A percentile compares a stretch with the other conserved stretches of the same genome.
phyloP scores from a whole-genome alignment of 2,329 filamentous ascomycete genomes.

The Diplodia corticola region DNA sequence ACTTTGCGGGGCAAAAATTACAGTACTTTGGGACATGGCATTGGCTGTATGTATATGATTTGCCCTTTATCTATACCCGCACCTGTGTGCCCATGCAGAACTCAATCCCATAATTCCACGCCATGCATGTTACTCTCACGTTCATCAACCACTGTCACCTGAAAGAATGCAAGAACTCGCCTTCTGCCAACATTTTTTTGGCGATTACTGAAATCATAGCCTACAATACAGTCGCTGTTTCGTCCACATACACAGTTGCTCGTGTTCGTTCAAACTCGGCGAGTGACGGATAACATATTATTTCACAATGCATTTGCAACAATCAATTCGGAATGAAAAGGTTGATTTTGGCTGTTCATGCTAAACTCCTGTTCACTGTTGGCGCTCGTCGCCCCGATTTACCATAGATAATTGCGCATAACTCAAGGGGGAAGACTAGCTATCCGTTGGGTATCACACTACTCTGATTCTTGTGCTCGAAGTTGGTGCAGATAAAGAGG shows the following conservation, averaged over 20 bases:
- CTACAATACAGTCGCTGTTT: background rate
- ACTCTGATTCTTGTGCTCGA: too few relatives aligned
- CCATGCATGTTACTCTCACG: background rate
- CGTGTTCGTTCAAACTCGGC: background rate
- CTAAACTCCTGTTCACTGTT: background rate
- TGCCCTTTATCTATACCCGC: constrained; percentile 8
- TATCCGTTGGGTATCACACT: background rate
- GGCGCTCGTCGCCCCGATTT: background rate
- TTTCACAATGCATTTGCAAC: background rate
- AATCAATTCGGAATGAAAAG: background rate
- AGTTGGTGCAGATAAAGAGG: background rate
- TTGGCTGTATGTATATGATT: constrained; percentile 16
- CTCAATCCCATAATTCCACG: background rate
- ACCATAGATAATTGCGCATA: background rate
- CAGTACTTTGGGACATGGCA: background rate
- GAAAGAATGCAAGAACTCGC: background rate
- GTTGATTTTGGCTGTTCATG: background rate
- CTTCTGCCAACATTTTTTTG: background rate
- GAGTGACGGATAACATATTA: background rate
- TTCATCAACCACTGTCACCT: background rate
- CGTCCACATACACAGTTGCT: background rate
- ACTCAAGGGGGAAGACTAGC: background rate
- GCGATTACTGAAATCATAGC: background rate
- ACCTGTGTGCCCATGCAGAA: background rate
- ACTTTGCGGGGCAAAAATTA: background rate